Evolutionary conservation across 2,329 filamentous ascomycete species (phyloP), one percentile per base, ranked within the genome.

Genomic region (Neonectria coccinea): DNA sequence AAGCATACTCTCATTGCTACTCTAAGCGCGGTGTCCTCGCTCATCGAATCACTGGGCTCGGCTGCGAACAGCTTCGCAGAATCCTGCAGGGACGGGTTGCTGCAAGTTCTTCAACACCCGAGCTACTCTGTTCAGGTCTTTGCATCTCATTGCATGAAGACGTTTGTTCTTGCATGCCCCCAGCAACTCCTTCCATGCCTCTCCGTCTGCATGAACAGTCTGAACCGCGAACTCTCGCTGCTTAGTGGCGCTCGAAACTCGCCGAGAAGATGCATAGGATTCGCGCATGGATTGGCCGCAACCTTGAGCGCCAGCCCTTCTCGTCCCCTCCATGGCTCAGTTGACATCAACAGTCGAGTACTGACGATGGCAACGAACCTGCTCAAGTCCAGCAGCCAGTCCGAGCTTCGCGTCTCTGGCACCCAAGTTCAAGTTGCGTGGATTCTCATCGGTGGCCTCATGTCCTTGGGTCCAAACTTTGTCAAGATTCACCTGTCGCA

Each of bases 401-500:
- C 93, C 1, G 95, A 99, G 76, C 83, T 99, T 57, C 90, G 95
- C 29, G 89, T 96, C 39, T 97, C 96, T 7, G 93, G 93, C 73
- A 97, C 94, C 1, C 96, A 99, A 75, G 94, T 99, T 25, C 96
- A 99, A 76, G 94, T 99, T 2, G 96, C 96, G 5, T 99, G 96
- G 95, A 97, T 97, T 52, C 83, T 99, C 62, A 97, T 99, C 51
- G 96, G 97, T 41, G 96, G 97, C 0, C 82, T 99, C 59, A 98
- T 98, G 95, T 94, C 94, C 1, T 86, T 99, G 1, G 96, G 96
- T 0, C 95, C 96, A 4, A 98, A 97, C 78, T 99, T 99, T 78
- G 95, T 98, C 79, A 99, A 99, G 80, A 98, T 98, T 25, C 96
- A 99, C 79, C 86, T 99, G 8, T 95, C 94, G 2, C 96, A 99